A percentile compares a stretch with the other conserved stretches of the same genome.
These are phyloP conservation scores for Pseudocercospora vitis DNA, from an alignment of 2,329 filamentous ascomycete genomes.

Conservation along the genomic window DNA sequence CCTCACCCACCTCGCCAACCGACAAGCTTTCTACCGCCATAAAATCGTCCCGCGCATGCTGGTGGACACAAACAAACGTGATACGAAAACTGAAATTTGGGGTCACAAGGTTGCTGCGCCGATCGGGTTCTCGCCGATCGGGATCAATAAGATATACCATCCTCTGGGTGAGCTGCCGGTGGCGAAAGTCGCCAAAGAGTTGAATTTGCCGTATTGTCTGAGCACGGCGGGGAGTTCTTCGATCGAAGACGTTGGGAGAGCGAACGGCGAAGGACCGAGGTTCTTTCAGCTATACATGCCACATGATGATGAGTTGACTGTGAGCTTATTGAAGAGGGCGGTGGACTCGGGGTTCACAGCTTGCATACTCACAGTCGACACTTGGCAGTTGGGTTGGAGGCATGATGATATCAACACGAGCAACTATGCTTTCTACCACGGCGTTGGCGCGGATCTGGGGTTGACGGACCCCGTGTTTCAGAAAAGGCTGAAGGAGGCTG, in stretches of 20 bases:
- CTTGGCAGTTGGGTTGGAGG: constrained; percentile 63
- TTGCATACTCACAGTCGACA: constrained; percentile 62
- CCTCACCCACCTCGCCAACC: constrained; percentile 57
- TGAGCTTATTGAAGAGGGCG: constrained; percentile 58
- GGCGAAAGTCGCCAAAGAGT: constrained; percentile 59
- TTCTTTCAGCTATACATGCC: constrained; percentile 67
- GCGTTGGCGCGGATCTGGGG: constrained; percentile 59
- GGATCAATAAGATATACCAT: constrained; percentile 67
- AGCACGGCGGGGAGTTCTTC: constrained; percentile 57
- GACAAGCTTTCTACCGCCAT: constrained; percentile 64
- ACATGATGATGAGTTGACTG: constrained; percentile 60
- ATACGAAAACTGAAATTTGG: constrained; percentile 60
- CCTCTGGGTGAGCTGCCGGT: constrained; percentile 59
- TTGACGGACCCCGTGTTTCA: constrained; percentile 61
- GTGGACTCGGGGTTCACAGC: constrained; percentile 56
- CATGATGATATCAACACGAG: constrained; percentile 57
- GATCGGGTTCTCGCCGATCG: constrained; percentile 64
- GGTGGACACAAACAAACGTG: constrained; percentile 60
- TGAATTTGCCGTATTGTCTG: constrained; percentile 61
- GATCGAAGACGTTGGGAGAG: constrained; percentile 59
- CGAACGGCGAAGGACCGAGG: constrained; percentile 54
- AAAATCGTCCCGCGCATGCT: constrained; percentile 63
- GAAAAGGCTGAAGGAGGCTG: constrained; percentile 50
- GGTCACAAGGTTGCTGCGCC: constrained; percentile 60
- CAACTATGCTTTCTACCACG: constrained; percentile 65